phyloP scores from a whole-genome alignment of 805 yeast species.

The Nakazawaea wyomingensis region DNA sequence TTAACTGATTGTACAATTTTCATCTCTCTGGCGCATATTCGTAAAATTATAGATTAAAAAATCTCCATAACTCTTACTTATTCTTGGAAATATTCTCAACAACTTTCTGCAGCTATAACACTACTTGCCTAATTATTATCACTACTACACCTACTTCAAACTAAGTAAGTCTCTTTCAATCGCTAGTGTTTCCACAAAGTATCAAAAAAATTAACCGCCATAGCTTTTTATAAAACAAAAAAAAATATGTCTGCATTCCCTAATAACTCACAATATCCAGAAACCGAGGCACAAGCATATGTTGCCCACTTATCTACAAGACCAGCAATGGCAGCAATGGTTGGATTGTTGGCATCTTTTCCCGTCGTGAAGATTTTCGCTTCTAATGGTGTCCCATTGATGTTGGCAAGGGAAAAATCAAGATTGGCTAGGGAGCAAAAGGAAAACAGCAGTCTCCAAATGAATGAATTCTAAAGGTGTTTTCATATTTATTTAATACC shows the following conservation, averaged over 20 bases:
- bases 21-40: too few relatives aligned
- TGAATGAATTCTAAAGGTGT: conserved; percentile 1
- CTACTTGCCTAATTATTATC: background rate
- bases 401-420: conserved; percentile 39
- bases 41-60: too few relatives aligned
- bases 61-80: too few relatives aligned
- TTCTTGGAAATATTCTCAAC: too few relatives aligned
- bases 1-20: too few relatives aligned
- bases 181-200: too few relatives aligned
- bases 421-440: conserved; percentile 16
- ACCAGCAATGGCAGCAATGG: conserved; percentile 55
- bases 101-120: too few relatives aligned
- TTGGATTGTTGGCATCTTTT: conserved; percentile 53
- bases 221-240: too few relatives aligned
- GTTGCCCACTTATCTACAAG: conserved; percentile 46
- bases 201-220: background rate
- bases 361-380: conserved; percentile 54
- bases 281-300: conserved; percentile 40
- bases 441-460: background rate
- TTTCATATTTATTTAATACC: too few relatives aligned
- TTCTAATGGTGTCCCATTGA: conserved; percentile 55
- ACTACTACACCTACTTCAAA: too few relatives aligned
- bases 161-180: too few relatives aligned
- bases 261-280: conserved; percentile 14
- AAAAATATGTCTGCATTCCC: conserved; percentile 1